A percentile compares a stretch with the other conserved stretches of the same genome.
These are phyloP conservation scores for Westerdykella sp. DNA, from an alignment of 2,329 filamentous ascomycete species.

Conservation along the genomic window DNA sequence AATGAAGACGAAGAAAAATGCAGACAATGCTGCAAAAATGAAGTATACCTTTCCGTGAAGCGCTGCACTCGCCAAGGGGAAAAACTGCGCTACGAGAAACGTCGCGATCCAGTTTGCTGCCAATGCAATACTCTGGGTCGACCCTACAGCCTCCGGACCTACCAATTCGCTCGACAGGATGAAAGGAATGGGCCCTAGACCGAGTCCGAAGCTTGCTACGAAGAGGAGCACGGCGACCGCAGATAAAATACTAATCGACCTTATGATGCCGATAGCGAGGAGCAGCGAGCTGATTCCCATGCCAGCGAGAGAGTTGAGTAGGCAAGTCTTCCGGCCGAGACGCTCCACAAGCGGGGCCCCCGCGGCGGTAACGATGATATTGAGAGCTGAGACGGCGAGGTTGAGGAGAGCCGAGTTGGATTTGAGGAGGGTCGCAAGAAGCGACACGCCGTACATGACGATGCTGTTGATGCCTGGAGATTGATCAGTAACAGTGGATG, in stretches of 20 bases:
- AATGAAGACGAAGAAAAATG: slow-evolving; percentile 65
- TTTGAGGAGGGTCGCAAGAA: slow-evolving; percentile 74
- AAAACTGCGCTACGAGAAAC: slow-evolving; percentile 89
- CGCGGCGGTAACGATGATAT: slow-evolving; percentile 72
- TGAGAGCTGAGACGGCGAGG: slow-evolving; percentile 79
- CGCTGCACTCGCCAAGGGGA: slow-evolving; percentile 75
- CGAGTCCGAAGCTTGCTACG: slow-evolving; percentile 83
- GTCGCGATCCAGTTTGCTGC: slow-evolving; percentile 86
- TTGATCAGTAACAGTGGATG: slow-evolving; percentile 1
- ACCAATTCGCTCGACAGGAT: slow-evolving; percentile 90
- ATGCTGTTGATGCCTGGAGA: slow-evolving; percentile 75
- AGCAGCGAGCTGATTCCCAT: slow-evolving; percentile 74
- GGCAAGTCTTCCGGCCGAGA: slow-evolving; percentile 78
- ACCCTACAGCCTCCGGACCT: slow-evolving; percentile 80
- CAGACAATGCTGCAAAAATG: slow-evolving; percentile 74
- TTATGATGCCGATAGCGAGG: slow-evolving; percentile 74
- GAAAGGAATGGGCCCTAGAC: slow-evolving; percentile 89
- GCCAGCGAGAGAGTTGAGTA: slow-evolving; percentile 74
- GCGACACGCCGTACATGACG: slow-evolving; percentile 95
- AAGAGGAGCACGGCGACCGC: slow-evolving; percentile 78
- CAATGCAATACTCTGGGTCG: slow-evolving; percentile 81
- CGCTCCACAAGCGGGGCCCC: slow-evolving; percentile 82
- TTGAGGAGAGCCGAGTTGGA: slow-evolving; percentile 77
- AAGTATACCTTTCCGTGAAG: slow-evolving; percentile 86
- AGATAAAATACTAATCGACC: slow-evolving; percentile 65